A percentile compares a stretch with the other conserved stretches of the same genome.
Conservation (phyloP, 805 yeast species). For the Lachancea waltii region DNA sequence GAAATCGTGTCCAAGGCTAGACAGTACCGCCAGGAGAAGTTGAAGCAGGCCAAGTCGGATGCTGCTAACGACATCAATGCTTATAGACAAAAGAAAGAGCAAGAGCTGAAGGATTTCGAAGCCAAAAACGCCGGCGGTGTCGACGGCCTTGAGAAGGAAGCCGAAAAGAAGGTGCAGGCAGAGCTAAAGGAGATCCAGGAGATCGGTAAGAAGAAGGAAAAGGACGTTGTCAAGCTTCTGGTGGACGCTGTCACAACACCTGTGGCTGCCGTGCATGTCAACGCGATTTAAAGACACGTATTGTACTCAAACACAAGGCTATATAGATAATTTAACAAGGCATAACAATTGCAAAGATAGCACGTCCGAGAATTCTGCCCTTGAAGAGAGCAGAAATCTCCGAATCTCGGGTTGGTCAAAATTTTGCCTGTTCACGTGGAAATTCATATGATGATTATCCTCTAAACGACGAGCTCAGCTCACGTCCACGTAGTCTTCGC, state of each 20-base stretch:
- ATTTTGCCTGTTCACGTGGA: not conserved
- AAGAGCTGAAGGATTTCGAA: slow-evolving; percentile 69
- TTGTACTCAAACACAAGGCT: not conserved
- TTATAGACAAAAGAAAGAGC: slow-evolving; percentile 79
- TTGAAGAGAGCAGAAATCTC: no score
- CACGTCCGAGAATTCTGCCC: no score
- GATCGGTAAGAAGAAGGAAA: slow-evolving; percentile 56
- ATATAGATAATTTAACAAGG: no score
- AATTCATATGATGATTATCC: not conserved
- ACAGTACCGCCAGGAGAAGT: slow-evolving; percentile 64
- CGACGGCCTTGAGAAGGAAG: slow-evolving; percentile 52
- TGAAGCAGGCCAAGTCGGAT: slow-evolving; percentile 91
- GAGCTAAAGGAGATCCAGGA: slow-evolving; percentile 67
- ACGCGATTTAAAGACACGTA: slow-evolving; percentile 39
- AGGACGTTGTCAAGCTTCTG: slow-evolving; percentile 64
- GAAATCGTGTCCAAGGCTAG: slow-evolving; percentile 91
- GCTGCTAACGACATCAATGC: slow-evolving; percentile 84
- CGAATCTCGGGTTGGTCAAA: no score
- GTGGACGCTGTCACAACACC: slow-evolving; percentile 76
- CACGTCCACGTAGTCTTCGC: not conserved
- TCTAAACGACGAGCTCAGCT: not conserved
- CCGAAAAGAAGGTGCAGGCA: slow-evolving; percentile 62
- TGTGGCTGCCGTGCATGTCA: slow-evolving; percentile 74
- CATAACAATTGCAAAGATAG: no score
- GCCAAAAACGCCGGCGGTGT: slow-evolving; percentile 60